Conservation (phyloP, 495 filamentous ascomycete genomes). For the Chaetomidium leptoderma region DNA sequence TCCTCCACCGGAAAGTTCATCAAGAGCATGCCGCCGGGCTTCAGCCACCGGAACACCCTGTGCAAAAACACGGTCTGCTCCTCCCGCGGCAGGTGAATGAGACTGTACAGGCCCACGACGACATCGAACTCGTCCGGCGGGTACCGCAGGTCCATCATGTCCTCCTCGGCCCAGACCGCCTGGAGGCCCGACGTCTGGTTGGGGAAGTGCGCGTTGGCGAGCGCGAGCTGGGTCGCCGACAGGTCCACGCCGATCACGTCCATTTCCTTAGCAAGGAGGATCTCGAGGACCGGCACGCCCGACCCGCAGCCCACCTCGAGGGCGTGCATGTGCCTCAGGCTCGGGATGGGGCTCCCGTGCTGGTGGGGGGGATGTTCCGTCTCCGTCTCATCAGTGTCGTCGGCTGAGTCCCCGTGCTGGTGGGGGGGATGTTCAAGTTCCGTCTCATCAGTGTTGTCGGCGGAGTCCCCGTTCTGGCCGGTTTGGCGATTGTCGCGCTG, state of each 20-base stretch:
- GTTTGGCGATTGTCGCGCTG: not conserved
- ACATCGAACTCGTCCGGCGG: conserved; percentile 20
- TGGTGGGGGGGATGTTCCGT: not conserved
- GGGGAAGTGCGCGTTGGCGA: conserved; percentile 20
- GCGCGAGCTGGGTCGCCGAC: conserved; percentile 29
- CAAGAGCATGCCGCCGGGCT: conserved; percentile 31
- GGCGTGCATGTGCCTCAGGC: conserved; percentile 5
- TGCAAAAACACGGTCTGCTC: conserved; percentile 35
- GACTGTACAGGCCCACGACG: conserved; percentile 32
- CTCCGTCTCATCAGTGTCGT: too few species aligned
- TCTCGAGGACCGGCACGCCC: conserved; percentile 30
- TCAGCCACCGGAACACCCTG: conserved; percentile 30
- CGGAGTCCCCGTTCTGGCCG: not conserved
- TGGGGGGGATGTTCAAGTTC: too few species aligned
- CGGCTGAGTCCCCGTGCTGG: not conserved
- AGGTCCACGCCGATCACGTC: conserved; percentile 33
- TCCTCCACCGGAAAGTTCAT: conserved; percentile 31
- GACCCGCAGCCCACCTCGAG: conserved; percentile 39
- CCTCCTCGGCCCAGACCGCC: conserved; percentile 22
- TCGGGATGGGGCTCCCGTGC: not conserved
- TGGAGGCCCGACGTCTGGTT: conserved; percentile 11
- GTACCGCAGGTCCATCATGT: conserved; percentile 34
- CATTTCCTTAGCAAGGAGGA: conserved; percentile 22
- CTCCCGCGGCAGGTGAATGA: conserved; percentile 37
- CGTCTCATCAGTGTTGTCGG: too few species aligned